phyloP scores from a whole-genome alignment of 805 yeast species.

The Scheffersomyces amazonensis region DNA sequence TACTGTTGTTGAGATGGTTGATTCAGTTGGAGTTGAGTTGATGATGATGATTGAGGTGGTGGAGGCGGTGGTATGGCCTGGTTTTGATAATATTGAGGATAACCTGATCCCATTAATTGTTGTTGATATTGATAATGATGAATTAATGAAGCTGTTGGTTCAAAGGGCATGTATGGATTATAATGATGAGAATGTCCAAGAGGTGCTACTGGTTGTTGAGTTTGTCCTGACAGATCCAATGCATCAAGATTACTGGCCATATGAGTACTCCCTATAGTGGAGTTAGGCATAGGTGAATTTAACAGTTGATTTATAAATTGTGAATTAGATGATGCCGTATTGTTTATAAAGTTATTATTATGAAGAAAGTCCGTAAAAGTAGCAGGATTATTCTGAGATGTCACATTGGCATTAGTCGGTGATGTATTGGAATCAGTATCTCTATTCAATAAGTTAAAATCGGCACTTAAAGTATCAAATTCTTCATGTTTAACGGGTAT shows the following conservation, averaged over 20 bases:
- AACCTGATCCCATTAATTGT: slow-evolving; percentile 1
- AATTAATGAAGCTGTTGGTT: slow-evolving; percentile 12
- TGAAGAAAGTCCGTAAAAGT: slow-evolving; percentile 9
- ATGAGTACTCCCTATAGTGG: not conserved
- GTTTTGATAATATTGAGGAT: slow-evolving; percentile 2
- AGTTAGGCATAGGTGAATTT: not conserved
- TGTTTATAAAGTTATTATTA: slow-evolving; percentile 18
- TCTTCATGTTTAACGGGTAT: slow-evolving; percentile 3
- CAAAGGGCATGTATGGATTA: slow-evolving; percentile 23
- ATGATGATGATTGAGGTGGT: not conserved
- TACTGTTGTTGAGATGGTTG: slow-evolving; percentile 5
- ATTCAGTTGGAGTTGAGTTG: not conserved
- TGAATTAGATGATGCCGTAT: not conserved
- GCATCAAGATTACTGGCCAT: not conserved
- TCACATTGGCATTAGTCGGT: not conserved
- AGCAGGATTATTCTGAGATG: not conserved
- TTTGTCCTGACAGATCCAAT: not conserved
- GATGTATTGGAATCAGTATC: slow-evolving; percentile 3
- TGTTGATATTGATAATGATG: slow-evolving; percentile 11
- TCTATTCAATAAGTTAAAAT: slow-evolving; percentile 2
- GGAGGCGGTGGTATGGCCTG: slow-evolving; percentile 1
- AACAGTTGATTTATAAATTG: not conserved
- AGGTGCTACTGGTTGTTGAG: slow-evolving; percentile 7
- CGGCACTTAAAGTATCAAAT: slow-evolving; percentile 3
- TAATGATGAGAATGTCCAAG: slow-evolving; percentile 28